Percentiles rank a stretch among this genome's conserved stretches.
These are phyloP conservation scores for Globisporangium nodosum DNA, from an alignment of 352 stramenopile species.

Conservation along the genomic window DNA sequence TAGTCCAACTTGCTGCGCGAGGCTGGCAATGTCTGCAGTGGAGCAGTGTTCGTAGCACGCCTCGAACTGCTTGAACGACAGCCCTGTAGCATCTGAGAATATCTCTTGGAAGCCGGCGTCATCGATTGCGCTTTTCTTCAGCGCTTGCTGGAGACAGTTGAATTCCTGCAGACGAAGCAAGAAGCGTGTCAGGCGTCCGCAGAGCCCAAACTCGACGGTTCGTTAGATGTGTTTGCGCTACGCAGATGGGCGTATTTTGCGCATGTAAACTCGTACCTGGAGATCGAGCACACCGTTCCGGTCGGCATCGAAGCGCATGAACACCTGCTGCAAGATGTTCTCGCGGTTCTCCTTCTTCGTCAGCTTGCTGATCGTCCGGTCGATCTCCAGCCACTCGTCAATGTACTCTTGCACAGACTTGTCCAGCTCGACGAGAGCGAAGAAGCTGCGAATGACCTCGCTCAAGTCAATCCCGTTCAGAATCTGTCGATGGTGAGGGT, in stretches of 20 bases:
- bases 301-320: conserved; percentile 36
- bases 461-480: conserved; percentile 14
- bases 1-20: conserved; percentile 30
- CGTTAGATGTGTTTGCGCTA: not conserved
- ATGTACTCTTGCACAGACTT: conserved; percentile 33
- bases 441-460: conserved; percentile 23
- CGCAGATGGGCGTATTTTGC: not conserved
- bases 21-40: conserved; percentile 24
- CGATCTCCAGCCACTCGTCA: conserved; percentile 15
- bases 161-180: conserved; percentile 31
- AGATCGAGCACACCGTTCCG: conserved; percentile 32
- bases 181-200: not conserved
- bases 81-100: conserved; percentile 18
- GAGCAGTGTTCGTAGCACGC: conserved; percentile 32
- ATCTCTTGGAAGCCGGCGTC: conserved; percentile 31
- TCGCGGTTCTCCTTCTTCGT: conserved; percentile 39
- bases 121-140: conserved; percentile 31
- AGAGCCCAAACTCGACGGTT: not conserved
- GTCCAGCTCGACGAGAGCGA: conserved; percentile 31
- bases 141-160: conserved; percentile 52
- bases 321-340: conserved; percentile 28
- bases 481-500: conserved; percentile 1
- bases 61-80: conserved; percentile 32
- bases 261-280: conserved; percentile 17
- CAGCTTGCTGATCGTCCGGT: conserved; percentile 18